Evolutionary conservation across 139 green algal genomes (phyloP), one percentile per base, ranked within the genome.

Genomic region (Coccomyxa sp.): DNA sequence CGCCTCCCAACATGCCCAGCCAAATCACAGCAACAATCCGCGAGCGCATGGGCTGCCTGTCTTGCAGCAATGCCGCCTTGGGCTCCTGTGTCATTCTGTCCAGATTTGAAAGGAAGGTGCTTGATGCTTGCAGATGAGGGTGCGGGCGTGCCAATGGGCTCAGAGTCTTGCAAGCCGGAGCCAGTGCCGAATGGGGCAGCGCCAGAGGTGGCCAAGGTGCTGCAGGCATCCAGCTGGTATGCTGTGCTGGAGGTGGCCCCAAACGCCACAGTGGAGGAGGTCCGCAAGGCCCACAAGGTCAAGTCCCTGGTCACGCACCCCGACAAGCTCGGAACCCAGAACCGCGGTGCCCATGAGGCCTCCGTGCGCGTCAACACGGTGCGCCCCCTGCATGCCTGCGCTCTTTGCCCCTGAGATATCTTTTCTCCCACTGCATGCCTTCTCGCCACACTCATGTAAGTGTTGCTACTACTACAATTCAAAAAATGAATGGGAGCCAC

Each of bases 281-380:
- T 87, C 25, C 79, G 45, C 21, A 32, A n/a, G 45, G 84, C 84
- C 30, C 82, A 81, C 79, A 82, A 75, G 27, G 45, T 77, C 31
- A 87, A 87, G 66, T 59, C 66, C 32, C 80, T 87, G 63, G 38
- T 59, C 3, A 82, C 82, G 0, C 84, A 87, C 77, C 84, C 84
- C 57, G 84, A 87, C 77, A 87, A 87, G 77, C 38, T 83, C 21
- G 84, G 84, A 27, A 9, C 63, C 9, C 25, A 82, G 1, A 25
- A 81, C 28, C 60, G 67, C 23, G 84, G 84, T 13, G 84, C 84
- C 18, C 60, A 76, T 1, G 68, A 82, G 31, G 84, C 84, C 28
- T 82, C 84, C 38, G 38, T 45, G 13, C 79, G 68, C 31, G 81
- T 87, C 76, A 85, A 76, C 3, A 28, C 58, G 71, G 81, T 82